Percentiles rank a stretch among this genome's conserved stretches.
These are phyloP conservation scores for Oryza punctata DNA, from an alignment of 176 grass and related monocot genomes.

Conservation along the genomic window DNA sequence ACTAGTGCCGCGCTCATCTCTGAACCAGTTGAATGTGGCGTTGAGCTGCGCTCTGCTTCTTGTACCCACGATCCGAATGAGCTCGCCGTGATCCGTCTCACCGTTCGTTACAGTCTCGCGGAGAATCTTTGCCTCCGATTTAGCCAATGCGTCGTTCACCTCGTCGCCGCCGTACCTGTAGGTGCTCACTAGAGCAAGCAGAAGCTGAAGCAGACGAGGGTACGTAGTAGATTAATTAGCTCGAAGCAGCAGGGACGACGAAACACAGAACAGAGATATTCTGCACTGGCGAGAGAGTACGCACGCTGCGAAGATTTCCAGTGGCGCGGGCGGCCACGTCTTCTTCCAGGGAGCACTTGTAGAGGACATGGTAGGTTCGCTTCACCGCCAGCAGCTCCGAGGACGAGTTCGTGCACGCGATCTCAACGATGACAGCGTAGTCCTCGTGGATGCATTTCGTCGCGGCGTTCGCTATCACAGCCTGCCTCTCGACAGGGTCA, in stretches of 20 bases:
- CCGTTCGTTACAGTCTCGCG: constrained; percentile 42
- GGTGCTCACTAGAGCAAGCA: constrained; percentile 59
- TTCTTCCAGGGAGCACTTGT: constrained; percentile 77
- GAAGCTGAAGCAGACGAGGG: constrained; percentile 42
- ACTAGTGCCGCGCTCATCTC: constrained; percentile 43
- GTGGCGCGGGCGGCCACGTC: constrained; percentile 59
- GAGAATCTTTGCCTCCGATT: constrained; percentile 62
- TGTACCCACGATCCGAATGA: constrained; percentile 74
- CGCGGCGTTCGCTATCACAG: constrained; percentile 61
- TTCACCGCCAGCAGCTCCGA: constrained; percentile 65
- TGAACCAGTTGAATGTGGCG: constrained; percentile 70
- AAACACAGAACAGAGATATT: not conserved
- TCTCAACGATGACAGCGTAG: constrained; percentile 63
- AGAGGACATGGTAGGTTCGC: constrained; percentile 67
- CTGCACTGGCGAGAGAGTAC: not conserved
- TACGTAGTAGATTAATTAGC: not conserved
- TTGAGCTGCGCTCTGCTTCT: constrained; percentile 79
- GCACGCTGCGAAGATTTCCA: constrained; percentile 58
- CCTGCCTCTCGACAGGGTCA: constrained; percentile 66
- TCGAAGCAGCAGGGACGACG: not conserved
- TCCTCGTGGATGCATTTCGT: constrained; percentile 51
- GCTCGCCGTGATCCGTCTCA: constrained; percentile 45
- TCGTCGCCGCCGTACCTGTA: constrained; percentile 76
- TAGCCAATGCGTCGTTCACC: constrained; percentile 49
- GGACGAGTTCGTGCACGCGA: constrained; percentile 62